Base-by-base conservation (phyloP, 805 yeast species). In the Cyberlindnera euphorbiae region DNA sequence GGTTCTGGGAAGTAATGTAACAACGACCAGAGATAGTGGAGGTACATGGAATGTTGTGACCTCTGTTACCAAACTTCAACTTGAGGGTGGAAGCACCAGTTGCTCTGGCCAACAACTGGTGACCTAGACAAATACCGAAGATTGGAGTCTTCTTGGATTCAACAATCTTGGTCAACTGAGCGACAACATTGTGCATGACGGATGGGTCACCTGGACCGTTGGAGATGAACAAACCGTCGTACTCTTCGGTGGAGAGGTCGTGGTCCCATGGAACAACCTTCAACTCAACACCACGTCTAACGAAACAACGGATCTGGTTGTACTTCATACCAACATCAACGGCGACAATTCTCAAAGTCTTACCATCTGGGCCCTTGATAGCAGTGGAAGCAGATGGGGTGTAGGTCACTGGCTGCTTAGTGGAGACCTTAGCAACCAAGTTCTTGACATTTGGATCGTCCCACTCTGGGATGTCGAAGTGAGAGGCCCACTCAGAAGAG, bases 121-220 rank as follows among this genome's bases (percentile, higher is more conserved):
- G 98, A 63, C 98, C 98, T 49, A 93, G 71, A 77, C 98, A 93
- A 60, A 93, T 93, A 76, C 98, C 98, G 55, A 93, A 93, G 38
- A 93, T 73, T 36, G 98, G 98, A 29, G 93, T 80, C 62, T 77
- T 79, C 34, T 77, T 82, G 25, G 74, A 71, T 29, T 70, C 69
- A 40, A 90, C 59, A 24, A 75, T 83, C 28, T 60, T 62, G 26
- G 70, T 50, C 55, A 93, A 66, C 50, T 73, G 78, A 27, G 64
- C 70, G 24, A 82, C 82, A 42, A 87, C 75, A 15, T 70, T 74
- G 30, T 77, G 62, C 77, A 93, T 73, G 39, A 84, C 86, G 29
- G 93, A 75, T 39, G 99, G 99, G 67, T 93, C 97, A 76, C 99
- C 99, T 19, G 99, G 99, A 69, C 99, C 99, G 64, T 93, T 93